A percentile compares a stretch with the other conserved stretches of the same genome.
These are phyloP conservation scores for Pythium folliculosum DNA, from an alignment of 352 stramenopile species.

Conservation along the genomic window DNA sequence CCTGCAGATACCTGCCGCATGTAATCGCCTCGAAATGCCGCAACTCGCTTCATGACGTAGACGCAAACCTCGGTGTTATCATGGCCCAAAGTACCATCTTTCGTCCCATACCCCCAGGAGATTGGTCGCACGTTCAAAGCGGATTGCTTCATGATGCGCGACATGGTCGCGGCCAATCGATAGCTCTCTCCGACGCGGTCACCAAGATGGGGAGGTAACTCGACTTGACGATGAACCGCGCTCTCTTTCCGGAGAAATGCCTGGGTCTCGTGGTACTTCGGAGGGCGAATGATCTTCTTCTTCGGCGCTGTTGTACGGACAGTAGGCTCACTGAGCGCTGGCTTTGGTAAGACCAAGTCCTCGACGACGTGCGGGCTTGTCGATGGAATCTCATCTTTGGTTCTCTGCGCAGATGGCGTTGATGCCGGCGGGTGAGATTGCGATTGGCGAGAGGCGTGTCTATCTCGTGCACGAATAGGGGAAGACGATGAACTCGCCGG, in stretches of 20 bases:
- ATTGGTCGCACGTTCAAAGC: slow-evolving; percentile 36
- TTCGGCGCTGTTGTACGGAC: neutral
- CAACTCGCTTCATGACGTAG: slow-evolving; percentile 34
- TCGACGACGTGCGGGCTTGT: neutral
- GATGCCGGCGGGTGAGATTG: neutral
- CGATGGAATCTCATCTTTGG: neutral
- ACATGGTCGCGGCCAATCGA: slow-evolving; percentile 46
- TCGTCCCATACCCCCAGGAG: slow-evolving; percentile 58
- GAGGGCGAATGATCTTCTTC: slow-evolving; percentile 40
- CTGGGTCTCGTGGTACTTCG: slow-evolving; percentile 49
- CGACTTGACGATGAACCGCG: slow-evolving; percentile 6
- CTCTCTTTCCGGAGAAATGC: slow-evolving; percentile 47
- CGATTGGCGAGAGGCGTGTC: neutral
- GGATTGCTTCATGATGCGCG: slow-evolving; percentile 30
- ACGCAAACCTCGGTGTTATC: slow-evolving; percentile 31
- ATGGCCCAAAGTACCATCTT: slow-evolving; percentile 49
- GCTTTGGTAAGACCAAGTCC: neutral
- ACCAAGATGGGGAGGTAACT: slow-evolving; percentile 27
- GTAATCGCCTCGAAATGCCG: slow-evolving; percentile 40
- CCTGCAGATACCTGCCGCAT: slow-evolving; percentile 49
- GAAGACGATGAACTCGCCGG: neutral
- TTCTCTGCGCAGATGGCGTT: neutral
- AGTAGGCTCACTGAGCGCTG: neutral
- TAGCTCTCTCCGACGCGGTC: slow-evolving; percentile 36
- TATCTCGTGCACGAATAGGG: neutral